These are phyloP conservation scores for Pleurotus tuoliensis DNA, from an alignment of 768 basidiomycete species.

Conservation along the genomic window DNA sequence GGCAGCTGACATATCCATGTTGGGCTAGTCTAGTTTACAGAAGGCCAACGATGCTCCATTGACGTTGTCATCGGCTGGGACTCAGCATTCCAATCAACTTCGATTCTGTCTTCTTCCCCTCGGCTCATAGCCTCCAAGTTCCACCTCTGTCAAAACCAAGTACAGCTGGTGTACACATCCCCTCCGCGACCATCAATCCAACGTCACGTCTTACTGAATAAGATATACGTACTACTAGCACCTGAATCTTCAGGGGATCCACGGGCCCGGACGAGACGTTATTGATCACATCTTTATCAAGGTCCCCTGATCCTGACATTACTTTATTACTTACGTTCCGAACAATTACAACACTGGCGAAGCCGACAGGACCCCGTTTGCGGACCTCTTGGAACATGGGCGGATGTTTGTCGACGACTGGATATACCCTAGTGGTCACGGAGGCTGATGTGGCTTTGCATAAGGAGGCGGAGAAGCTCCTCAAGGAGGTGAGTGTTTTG, in stretches of 20 bases:
- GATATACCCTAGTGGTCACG: conserved; percentile 46
- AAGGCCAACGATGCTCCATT: neutral
- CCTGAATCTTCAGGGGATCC: neutral
- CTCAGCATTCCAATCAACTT: neutral
- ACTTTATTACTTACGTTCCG: neutral
- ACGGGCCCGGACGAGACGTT: neutral
- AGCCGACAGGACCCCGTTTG: neutral
- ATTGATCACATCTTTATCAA: neutral
- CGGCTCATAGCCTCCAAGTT: neutral
- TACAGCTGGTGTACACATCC: neutral
- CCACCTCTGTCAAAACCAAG: no score
- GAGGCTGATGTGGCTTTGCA: conserved; percentile 68
- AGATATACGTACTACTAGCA: neutral
- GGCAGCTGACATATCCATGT: conserved; percentile 6
- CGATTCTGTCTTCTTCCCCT: neutral
- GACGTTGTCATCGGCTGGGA: neutral
- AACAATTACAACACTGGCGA: conserved; percentile 3
- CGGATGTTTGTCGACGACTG: conserved; percentile 67
- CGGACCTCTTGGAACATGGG: conserved; percentile 50
- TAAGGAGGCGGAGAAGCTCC: conserved; percentile 68
- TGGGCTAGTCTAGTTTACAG: neutral
- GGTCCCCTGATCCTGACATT: neutral
- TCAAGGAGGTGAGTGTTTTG: conserved; percentile 61
- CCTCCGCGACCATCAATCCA: conserved; percentile 6
- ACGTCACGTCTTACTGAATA: conserved; percentile 4